Evolutionary conservation across 441 rosid genomes (phyloP).

Genomic region (Populus hybrid): DNA sequence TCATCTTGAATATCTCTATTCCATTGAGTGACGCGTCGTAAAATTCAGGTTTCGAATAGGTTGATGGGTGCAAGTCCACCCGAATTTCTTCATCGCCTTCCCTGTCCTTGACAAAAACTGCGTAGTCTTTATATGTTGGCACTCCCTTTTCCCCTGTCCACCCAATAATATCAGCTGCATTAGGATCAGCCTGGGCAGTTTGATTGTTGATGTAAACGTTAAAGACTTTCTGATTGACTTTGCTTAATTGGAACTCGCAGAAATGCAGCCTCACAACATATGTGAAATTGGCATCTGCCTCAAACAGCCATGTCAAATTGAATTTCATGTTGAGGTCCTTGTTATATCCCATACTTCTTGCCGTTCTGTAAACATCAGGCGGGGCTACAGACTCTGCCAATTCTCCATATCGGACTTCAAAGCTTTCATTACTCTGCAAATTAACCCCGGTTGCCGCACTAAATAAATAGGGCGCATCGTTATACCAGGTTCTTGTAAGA

Average conservation of each 20-base stretch:
- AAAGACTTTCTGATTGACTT: conserved; percentile 50
- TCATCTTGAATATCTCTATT: conserved; percentile 60
- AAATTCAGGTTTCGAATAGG: conserved; percentile 34
- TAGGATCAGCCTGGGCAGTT: conserved; percentile 38
- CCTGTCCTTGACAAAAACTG: conserved; percentile 30
- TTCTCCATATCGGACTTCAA: conserved; percentile 28
- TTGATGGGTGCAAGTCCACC: conserved; percentile 45
- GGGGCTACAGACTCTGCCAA: conserved; percentile 50
- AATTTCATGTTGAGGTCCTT: conserved; percentile 32
- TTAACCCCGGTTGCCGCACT: conserved; percentile 42
- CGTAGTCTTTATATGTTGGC: conserved; percentile 56
- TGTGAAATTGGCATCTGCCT: conserved; percentile 53
- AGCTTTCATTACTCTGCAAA: conserved; percentile 5
- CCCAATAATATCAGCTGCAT: conserved; percentile 47
- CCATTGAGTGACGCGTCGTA: conserved; percentile 54
- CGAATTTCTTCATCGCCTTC: conserved; percentile 33
- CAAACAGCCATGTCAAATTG: conserved; percentile 63
- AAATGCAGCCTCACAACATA: conserved; percentile 63
- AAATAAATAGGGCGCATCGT: conserved; percentile 44
- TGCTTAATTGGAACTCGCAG: conserved; percentile 41
- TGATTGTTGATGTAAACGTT: conserved; percentile 53
- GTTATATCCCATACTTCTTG: conserved; percentile 49
- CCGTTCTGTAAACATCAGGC: conserved; percentile 42
- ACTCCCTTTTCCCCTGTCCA: conserved; percentile 40
- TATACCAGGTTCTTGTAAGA: conserved; percentile 59